Evolutionary conservation across 2,329 filamentous ascomycete species (phyloP).

Genomic region (Verticillium albo-atrum): DNA sequence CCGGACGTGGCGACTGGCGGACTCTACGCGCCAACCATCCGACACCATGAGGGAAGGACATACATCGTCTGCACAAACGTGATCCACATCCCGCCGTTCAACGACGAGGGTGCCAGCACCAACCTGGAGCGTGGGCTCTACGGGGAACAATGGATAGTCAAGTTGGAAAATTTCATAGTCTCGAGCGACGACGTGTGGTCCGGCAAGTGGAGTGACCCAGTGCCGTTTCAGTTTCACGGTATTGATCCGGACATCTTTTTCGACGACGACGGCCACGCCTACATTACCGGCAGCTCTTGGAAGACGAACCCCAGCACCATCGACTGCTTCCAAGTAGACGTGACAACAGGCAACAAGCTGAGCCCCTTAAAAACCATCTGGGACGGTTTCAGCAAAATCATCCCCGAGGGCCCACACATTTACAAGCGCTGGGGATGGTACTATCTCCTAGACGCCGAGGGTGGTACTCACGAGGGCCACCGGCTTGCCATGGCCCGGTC

Average conservation of each 20-base stretch:
- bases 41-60: conserved; percentile 14
- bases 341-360: conserved; percentile 12
- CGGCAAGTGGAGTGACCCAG: conserved; percentile 15
- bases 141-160: too few relatives aligned
- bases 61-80: conserved; percentile 16
- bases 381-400: conserved; percentile 6
- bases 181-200: too few relatives aligned
- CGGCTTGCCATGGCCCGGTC: conserved; percentile 19
- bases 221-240: conserved; percentile 11
- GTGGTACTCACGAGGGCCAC: conserved; percentile 31
- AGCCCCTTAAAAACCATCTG: conserved; percentile 12
- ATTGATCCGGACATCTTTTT: conserved; percentile 50
- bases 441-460: conserved; percentile 44
- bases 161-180: too few relatives aligned
- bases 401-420: conserved; percentile 41
- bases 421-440: conserved; percentile 38
- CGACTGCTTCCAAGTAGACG: conserved; percentile 13
- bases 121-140: conserved; percentile 13
- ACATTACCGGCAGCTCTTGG: conserved; percentile 26
- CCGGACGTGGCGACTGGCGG: conserved; percentile 14
- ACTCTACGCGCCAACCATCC: conserved; percentile 18
- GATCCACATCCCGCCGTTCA: conserved; percentile 11
- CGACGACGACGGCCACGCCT: conserved; percentile 49
- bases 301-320: conserved; percentile 14
- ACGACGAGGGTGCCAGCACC: conserved; percentile 3